Percentiles rank a stretch among this genome's conserved stretches.
Evolutionary conservation across 768 basidiomycete genomes (phyloP).

Genomic region (Psilocybe tampanensis): DNA sequence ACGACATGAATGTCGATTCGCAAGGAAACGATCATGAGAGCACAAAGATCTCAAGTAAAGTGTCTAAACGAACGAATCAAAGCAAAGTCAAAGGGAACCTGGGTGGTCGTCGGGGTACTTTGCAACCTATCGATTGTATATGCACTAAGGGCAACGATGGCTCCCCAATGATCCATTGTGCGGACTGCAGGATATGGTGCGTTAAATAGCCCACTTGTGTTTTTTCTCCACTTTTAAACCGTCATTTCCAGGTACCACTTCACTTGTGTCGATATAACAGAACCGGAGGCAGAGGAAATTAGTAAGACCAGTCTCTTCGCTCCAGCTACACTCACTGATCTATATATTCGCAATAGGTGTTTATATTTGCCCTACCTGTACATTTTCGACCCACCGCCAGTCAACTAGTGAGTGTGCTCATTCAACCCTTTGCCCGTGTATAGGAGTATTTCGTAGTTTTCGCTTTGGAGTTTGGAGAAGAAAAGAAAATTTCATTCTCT

Average conservation of each 20-base stretch:
- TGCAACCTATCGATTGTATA: slow-evolving; percentile 50
- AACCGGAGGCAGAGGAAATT: slow-evolving; percentile 74
- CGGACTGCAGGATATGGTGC: slow-evolving; percentile 71
- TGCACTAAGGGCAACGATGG: slow-evolving; percentile 77
- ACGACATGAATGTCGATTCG: slow-evolving; percentile 20
- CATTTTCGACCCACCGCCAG: slow-evolving; percentile 60
- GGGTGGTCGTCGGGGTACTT: slow-evolving; percentile 17
- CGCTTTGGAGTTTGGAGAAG: slow-evolving; percentile 22
- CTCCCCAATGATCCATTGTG: slow-evolving; percentile 79
- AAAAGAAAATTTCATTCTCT: slow-evolving; percentile 27
- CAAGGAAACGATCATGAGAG: slow-evolving; percentile 15
- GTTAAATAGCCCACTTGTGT: slow-evolving; percentile 27
- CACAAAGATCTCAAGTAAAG: slow-evolving; percentile 1
- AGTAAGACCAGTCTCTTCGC: slow-evolving; percentile 49
- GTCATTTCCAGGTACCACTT: slow-evolving; percentile 73
- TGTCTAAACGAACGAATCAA: slow-evolving; percentile 4
- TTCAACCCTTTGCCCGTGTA: slow-evolving; percentile 30
- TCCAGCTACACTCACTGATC: neutral
- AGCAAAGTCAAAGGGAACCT: slow-evolving; percentile 21
- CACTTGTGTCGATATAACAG: slow-evolving; percentile 65
- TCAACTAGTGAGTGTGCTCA: slow-evolving; percentile 75
- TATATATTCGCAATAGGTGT: slow-evolving; percentile 46
- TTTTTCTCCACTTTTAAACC: neutral
- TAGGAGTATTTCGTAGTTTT: slow-evolving; percentile 33
- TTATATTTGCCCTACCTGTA: slow-evolving; percentile 57